Percentiles rank a stretch among this genome's conserved stretches.
Evolutionary conservation across 2,329 filamentous ascomycete species (phyloP).

Genomic region (Verticillium nubilum): DNA sequence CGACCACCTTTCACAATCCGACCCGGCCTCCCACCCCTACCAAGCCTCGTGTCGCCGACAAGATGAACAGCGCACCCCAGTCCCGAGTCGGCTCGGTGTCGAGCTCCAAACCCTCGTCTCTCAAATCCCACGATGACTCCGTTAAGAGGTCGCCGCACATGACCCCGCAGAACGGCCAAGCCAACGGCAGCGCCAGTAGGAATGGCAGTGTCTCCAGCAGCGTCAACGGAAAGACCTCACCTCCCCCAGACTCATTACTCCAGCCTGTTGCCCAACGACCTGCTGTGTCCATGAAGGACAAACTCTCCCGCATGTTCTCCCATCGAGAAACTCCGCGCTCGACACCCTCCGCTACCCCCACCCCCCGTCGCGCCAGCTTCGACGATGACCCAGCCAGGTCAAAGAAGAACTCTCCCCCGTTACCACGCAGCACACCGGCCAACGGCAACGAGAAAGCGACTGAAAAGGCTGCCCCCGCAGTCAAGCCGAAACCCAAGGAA

Average conservation of each 20-base stretch:
- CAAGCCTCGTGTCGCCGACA: slow-evolving; percentile 4
- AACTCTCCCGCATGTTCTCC: slow-evolving; percentile 60
- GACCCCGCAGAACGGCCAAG: slow-evolving; percentile 31
- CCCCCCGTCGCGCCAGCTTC: slow-evolving; percentile 26
- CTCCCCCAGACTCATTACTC: slow-evolving; percentile 21
- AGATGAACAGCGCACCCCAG: slow-evolving; percentile 8
- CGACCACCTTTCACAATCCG: background rate
- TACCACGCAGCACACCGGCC: slow-evolving; percentile 21
- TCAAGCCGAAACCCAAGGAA: slow-evolving; percentile 19
- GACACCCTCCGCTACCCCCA: slow-evolving; percentile 17
- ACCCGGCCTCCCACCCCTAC: background rate
- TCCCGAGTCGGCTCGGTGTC: slow-evolving; percentile 25
- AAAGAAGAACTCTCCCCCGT: slow-evolving; percentile 35
- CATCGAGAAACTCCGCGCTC: slow-evolving; percentile 27
- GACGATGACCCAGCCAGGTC: slow-evolving; percentile 29
- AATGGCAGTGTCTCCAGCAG: slow-evolving; percentile 1
- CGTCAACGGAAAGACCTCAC: slow-evolving; percentile 17
- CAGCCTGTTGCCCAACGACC: slow-evolving; percentile 42
- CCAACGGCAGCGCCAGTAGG: slow-evolving; percentile 11
- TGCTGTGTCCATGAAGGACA: slow-evolving; percentile 51
- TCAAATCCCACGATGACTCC: slow-evolving; percentile 39
- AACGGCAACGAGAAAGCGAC: slow-evolving; percentile 19
- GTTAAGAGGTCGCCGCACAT: slow-evolving; percentile 28
- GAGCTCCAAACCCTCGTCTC: slow-evolving; percentile 43
- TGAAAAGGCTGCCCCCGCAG: slow-evolving; percentile 21